phyloP scores from a whole-genome alignment of 2,329 filamentous ascomycete species.

The Zasmidium citrigriseum region DNA sequence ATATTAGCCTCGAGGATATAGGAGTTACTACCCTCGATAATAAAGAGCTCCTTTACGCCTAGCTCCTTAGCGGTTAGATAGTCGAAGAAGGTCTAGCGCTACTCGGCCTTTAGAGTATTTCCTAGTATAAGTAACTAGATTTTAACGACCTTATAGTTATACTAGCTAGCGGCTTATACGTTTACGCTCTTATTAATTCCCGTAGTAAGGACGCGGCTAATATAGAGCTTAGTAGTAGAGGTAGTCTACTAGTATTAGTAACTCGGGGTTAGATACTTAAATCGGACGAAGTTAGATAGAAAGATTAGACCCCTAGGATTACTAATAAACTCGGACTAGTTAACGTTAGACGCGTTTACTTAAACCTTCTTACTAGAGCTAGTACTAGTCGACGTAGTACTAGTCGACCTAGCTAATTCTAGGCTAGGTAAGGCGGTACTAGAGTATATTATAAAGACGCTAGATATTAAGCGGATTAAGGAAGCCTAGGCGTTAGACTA shows the following conservation, averaged over 20 bases:
- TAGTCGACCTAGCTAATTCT: background rate
- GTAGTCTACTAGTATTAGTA: background rate
- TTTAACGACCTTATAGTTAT: background rate
- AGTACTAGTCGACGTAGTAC: background rate
- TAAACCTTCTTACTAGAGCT: background rate
- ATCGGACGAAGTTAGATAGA: background rate
- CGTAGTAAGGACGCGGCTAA: background rate
- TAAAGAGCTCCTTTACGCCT: background rate
- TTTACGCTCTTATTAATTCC: background rate
- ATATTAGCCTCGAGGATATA: background rate
- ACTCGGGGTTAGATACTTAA: background rate
- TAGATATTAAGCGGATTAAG: background rate
- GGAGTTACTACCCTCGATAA: background rate
- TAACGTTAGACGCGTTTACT: background rate
- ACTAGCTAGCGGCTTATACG: background rate
- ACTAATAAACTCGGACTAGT: slow-evolving; percentile 2
- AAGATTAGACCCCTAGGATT: background rate
- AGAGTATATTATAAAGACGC: background rate
- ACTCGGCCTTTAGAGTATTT: no score
- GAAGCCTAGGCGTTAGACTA: background rate
- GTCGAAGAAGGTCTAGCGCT: background rate
- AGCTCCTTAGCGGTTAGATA: background rate
- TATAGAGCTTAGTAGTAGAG: background rate
- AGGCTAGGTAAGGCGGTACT: background rate
- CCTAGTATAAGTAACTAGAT: background rate